Percentiles rank a stretch among this genome's conserved stretches.
Conservation (phyloP, 2,329 filamentous ascomycete genomes). For the Decorospora gaudefroyi region DNA sequence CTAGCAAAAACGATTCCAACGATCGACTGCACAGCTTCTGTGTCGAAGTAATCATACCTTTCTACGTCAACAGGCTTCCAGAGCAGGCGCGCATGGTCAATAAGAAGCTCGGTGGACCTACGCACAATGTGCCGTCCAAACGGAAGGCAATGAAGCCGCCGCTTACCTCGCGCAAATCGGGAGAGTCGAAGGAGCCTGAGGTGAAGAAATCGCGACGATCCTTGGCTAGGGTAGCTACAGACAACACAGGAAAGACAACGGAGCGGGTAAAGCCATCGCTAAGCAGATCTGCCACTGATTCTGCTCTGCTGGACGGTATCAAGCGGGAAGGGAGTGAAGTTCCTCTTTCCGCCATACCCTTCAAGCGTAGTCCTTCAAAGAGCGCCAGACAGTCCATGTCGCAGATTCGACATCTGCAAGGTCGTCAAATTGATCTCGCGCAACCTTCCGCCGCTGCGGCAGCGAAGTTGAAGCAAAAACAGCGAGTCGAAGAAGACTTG, state of each 20-base stretch:
- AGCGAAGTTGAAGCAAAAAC: constrained; percentile 66
- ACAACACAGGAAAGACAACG: constrained; percentile 60
- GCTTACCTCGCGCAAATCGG: constrained; percentile 43
- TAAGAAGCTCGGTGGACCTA: constrained; percentile 74
- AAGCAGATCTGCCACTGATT: constrained; percentile 68
- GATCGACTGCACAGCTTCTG: constrained; percentile 78
- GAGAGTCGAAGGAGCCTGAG: constrained; percentile 47
- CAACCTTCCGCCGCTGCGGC: constrained; percentile 60
- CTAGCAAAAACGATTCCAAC: constrained; percentile 37
- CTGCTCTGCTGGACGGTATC: constrained; percentile 62
- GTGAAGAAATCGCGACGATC: constrained; percentile 55
- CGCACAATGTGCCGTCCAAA: constrained; percentile 62
- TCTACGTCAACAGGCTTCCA: constrained; percentile 78
- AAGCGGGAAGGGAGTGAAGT: constrained; percentile 72
- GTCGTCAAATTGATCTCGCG: constrained; percentile 60
- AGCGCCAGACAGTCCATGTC: constrained; percentile 46
- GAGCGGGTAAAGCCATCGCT: constrained; percentile 63
- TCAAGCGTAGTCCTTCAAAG: constrained; percentile 52
- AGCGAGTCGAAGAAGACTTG: constrained; percentile 69
- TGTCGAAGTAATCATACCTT: constrained; percentile 77
- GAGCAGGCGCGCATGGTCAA: constrained; percentile 71
- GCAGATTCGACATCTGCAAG: constrained; percentile 53
- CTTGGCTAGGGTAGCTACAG: constrained; percentile 64
- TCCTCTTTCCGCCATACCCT: constrained; percentile 56
- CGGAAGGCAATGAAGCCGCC: constrained; percentile 52